Conservation (phyloP, 1,284 basidiomycete genomes). For the Hymenochaete sp. region DNA sequence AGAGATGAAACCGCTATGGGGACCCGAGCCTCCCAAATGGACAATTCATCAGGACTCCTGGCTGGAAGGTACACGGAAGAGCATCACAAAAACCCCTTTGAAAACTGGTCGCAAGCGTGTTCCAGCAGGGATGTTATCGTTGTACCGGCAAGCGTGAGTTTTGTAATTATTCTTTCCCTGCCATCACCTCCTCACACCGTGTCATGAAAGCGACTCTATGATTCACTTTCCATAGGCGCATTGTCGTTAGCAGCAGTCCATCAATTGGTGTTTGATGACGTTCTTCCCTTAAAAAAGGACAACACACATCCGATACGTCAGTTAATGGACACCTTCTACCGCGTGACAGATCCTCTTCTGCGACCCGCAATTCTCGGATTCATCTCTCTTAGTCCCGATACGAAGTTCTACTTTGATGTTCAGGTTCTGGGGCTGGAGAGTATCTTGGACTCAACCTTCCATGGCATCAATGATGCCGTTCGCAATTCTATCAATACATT, state of each 20-base stretch:
- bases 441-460: slow-evolving; percentile 31
- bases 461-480: slow-evolving; percentile 27
- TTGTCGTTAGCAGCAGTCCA: slow-evolving; percentile 33
- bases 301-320: slow-evolving; percentile 31
- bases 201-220: slow-evolving; percentile 24
- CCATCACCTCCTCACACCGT: slow-evolving; percentile 17
- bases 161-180: too few relatives aligned
- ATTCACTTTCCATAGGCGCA: slow-evolving; percentile 27
- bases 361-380: slow-evolving; percentile 40
- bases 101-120: too few relatives aligned
- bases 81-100: too few relatives aligned
- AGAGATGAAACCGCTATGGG: slow-evolving; percentile 16
- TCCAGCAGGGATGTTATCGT: slow-evolving; percentile 31
- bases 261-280: slow-evolving; percentile 36
- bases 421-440: slow-evolving; percentile 33
- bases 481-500: slow-evolving; percentile 26
- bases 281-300: slow-evolving; percentile 22
- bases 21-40: slow-evolving; percentile 11
- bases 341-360: slow-evolving; percentile 26
- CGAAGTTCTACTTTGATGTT: slow-evolving; percentile 26
- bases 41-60: slow-evolving; percentile 17
- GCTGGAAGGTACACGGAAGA: too few relatives aligned
- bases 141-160: slow-evolving; percentile 29
- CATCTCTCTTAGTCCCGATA: slow-evolving; percentile 27
- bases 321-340: slow-evolving; percentile 39